Percentiles rank a stretch among this genome's conserved stretches.
phyloP scores from a whole-genome alignment of 768 basidiomycete species.

The Leucogyrophana mollusca region DNA sequence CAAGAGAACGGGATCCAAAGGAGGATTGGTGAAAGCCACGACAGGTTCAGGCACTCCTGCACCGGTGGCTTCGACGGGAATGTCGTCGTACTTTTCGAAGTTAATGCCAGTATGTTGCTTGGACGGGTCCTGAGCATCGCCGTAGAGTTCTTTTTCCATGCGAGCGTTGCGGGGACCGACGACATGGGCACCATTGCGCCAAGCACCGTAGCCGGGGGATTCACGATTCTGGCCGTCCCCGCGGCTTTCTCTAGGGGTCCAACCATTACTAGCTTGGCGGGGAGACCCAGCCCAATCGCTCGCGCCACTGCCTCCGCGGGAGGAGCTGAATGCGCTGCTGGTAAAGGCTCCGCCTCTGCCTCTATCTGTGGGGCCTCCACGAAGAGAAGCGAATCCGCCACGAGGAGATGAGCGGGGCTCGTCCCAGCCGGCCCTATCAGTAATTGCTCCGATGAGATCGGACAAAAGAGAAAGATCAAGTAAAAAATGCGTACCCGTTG shows the following conservation, averaged over 20 bases:
- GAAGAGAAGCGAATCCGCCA: constrained; percentile 39
- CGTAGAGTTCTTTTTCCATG: constrained; percentile 95
- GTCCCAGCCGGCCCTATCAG: constrained; percentile 65
- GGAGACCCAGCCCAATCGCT: constrained; percentile 42
- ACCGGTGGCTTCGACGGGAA: constrained; percentile 98
- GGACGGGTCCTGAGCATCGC: constrained; percentile 79
- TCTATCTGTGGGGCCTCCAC: constrained; percentile 40
- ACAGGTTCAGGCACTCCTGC: constrained; percentile 96
- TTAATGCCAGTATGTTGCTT: constrained; percentile 98
- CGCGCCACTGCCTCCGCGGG: constrained; percentile 28
- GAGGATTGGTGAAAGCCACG: constrained; percentile 80
- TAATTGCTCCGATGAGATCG: constrained; percentile 17
- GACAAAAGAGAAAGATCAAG: constrained; percentile 11
- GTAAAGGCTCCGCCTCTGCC: constrained; percentile 40
- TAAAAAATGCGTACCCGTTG: constrained; percentile 51
- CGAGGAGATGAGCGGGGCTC: constrained; percentile 72
- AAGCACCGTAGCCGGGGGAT: constrained; percentile 54
- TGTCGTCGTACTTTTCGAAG: constrained; percentile 99
- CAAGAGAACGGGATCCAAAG: constrained; percentile 88
- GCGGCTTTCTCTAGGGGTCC: constrained; percentile 33
- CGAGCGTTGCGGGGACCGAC: constrained; percentile 82
- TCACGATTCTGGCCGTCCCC: constrained; percentile 47
- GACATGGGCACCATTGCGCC: constrained; percentile 89
- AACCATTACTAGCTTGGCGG: constrained; percentile 35
- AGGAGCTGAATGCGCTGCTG: constrained; percentile 32